A percentile compares a stretch with the other conserved stretches of the same genome.
phyloP scores from a whole-genome alignment of 163 green algal species.

The Scenedesmus sp. region DNA sequence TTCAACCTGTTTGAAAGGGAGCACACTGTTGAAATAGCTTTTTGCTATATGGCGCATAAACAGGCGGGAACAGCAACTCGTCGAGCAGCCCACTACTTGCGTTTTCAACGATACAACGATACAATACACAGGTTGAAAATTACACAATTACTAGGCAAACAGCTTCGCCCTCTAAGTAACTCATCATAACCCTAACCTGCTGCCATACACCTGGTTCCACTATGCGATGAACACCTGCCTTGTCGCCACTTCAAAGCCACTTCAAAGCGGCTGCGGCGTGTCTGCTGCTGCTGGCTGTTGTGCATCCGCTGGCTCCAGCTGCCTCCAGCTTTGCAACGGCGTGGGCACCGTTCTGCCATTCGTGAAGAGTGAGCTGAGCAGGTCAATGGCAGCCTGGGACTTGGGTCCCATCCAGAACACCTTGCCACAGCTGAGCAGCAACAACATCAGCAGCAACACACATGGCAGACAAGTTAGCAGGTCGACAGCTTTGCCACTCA shows the following conservation, averaged over 20 bases:
- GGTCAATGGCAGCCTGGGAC: slow-evolving; percentile 30
- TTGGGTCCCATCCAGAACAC: slow-evolving; percentile 55
- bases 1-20: too few species aligned
- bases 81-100: not conserved
- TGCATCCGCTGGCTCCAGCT: not conserved
- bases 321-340: slow-evolving; percentile 33
- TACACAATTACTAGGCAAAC: not conserved
- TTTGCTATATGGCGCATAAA: not conserved
- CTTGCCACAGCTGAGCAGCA: slow-evolving; percentile 39
- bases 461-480: not conserved
- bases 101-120: not conserved
- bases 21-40: not conserved
- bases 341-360: slow-evolving; percentile 28
- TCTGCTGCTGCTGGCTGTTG: not conserved
- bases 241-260: not conserved
- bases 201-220: not conserved
- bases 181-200: not conserved
- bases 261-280: not conserved
- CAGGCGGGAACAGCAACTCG: not conserved
- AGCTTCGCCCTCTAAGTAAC: not conserved
- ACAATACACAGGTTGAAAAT: not conserved
- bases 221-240: not conserved
- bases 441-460: not conserved
- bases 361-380: slow-evolving; percentile 29
- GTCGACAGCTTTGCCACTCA: not conserved